Percentiles rank a stretch among this genome's conserved stretches.
Evolutionary conservation across 208 protist genomes (phyloP).

Genomic region (Naegleria fowleri): DNA sequence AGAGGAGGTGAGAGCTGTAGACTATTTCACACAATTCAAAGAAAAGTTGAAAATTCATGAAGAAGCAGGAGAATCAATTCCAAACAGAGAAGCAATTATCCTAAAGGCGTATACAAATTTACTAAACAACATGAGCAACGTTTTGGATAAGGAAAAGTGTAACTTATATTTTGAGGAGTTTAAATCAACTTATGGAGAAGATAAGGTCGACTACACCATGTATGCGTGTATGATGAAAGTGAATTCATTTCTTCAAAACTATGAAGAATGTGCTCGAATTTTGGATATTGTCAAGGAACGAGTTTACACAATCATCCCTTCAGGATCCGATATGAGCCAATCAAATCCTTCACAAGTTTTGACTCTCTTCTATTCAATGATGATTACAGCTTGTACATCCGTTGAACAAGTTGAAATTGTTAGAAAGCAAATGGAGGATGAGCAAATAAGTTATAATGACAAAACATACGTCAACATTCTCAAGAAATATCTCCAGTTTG

Average conservation of each 20-base stretch:
- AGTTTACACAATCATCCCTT: not conserved
- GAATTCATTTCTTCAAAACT: not conserved
- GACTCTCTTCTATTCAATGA: not conserved
- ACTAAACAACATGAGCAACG: not conserved
- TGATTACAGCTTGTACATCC: not conserved
- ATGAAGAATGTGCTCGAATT: not conserved
- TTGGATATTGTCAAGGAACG: not conserved
- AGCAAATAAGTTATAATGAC: not conserved
- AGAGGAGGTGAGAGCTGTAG: not conserved
- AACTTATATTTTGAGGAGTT: not conserved
- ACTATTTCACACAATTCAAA: not conserved
- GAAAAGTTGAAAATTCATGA: not conserved
- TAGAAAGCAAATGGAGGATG: constrained; percentile 8
- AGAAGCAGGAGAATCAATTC: not conserved
- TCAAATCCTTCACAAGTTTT: not conserved
- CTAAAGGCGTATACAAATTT: not conserved
- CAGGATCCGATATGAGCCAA: not conserved
- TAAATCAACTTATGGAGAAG: not conserved
- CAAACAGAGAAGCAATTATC: not conserved
- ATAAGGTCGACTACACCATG: not conserved
- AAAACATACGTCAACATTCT: not conserved
- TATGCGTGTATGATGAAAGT: not conserved
- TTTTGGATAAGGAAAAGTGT: not conserved
- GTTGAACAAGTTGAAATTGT: not conserved
- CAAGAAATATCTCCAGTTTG: not conserved